Percentiles rank a stretch among this genome's conserved stretches.
Evolutionary conservation across 768 basidiomycete genomes (phyloP).

Genomic region (Crucibulum laeve): DNA sequence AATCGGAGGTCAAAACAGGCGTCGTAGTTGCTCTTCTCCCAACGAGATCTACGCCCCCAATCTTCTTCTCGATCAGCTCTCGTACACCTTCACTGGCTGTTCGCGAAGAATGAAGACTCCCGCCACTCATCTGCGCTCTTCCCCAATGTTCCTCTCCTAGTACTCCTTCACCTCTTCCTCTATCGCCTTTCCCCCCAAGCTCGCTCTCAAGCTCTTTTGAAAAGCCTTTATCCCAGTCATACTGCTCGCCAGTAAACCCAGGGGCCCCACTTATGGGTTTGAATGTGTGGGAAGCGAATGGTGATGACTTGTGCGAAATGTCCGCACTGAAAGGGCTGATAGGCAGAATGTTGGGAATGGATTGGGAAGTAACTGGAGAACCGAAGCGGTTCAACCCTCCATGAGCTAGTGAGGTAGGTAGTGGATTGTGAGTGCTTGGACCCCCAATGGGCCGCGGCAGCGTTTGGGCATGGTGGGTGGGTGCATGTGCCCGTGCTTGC

Average conservation of each 20-base stretch:
- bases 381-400: too few relatives aligned
- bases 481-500: too few relatives aligned
- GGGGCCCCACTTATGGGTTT: conserved; percentile 62
- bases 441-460: too few relatives aligned
- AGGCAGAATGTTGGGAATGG: conserved; percentile 4
- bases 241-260: conserved; percentile 63
- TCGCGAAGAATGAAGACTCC: not conserved
- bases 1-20: conserved; percentile 41
- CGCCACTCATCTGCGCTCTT: not conserved
- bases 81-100: conserved; percentile 23
- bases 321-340: conserved; percentile 25
- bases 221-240: conserved; percentile 67
- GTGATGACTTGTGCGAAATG: conserved; percentile 21
- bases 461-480: too few relatives aligned
- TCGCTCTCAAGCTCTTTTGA: conserved; percentile 45
- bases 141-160: conserved; percentile 6
- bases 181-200: conserved; percentile 13
- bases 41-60: conserved; percentile 40
- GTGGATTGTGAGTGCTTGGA: too few relatives aligned
- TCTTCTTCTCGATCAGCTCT: conserved; percentile 47
- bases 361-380: not conserved
- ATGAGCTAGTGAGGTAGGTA: too few relatives aligned
- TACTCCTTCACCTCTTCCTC: conserved; percentile 1
- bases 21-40: conserved; percentile 56
- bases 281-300: conserved; percentile 40